Evolutionary conservation across 1,284 basidiomycete genomes (phyloP).

Genomic region (Trametes hirsuta): DNA sequence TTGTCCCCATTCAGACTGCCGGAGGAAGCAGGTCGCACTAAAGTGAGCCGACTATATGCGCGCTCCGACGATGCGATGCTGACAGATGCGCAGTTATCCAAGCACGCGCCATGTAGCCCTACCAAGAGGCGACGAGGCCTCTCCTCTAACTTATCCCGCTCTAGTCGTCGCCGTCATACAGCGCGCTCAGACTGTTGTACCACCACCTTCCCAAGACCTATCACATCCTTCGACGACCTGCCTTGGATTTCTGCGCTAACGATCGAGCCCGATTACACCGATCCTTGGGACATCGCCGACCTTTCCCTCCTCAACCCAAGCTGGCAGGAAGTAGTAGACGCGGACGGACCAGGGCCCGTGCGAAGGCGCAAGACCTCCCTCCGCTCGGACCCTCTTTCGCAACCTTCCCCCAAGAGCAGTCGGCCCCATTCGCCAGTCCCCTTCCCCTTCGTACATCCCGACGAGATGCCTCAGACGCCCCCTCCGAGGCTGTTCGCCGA

Average conservation of each 20-base stretch:
- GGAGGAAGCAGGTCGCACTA: conserved; percentile 25
- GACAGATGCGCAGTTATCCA: conserved; percentile 30
- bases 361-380: conserved; percentile 34
- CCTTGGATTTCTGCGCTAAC: conserved; percentile 38
- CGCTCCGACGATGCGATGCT: conserved; percentile 14
- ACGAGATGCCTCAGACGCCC: conserved; percentile 30
- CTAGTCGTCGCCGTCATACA: conserved; percentile 33
- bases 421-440: conserved; percentile 4
- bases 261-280: conserved; percentile 25
- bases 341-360: conserved; percentile 28
- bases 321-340: conserved; percentile 1
- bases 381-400: conserved; percentile 27
- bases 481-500: conserved; percentile 26
- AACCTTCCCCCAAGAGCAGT: conserved; percentile 6
- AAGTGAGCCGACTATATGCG: conserved; percentile 22
- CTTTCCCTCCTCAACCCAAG: conserved; percentile 33
- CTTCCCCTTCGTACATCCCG: conserved; percentile 19
- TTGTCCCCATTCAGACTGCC: conserved; percentile 33
- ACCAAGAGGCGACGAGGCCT: conserved; percentile 34
- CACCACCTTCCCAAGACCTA: conserved; percentile 23
- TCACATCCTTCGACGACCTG: conserved; percentile 33
- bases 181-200: conserved; percentile 32
- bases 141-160: conserved; percentile 29
- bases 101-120: conserved; percentile 34
- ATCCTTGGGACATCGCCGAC: conserved; percentile 36